phyloP scores from a whole-genome alignment of 2,329 filamentous ascomycete species.

The Talaromyces marneffei region DNA sequence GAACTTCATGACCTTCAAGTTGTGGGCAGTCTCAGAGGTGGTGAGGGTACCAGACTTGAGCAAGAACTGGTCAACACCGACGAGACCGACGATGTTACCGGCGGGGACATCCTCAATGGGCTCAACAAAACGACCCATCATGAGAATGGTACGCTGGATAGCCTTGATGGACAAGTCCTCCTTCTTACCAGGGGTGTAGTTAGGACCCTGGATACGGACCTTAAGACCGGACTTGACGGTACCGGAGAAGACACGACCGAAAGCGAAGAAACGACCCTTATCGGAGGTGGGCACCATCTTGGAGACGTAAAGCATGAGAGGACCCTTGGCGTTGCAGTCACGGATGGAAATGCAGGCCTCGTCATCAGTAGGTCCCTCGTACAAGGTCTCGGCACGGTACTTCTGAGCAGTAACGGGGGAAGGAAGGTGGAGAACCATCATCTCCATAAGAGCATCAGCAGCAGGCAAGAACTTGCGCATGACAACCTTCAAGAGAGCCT shows the following conservation, averaged over 20 bases:
- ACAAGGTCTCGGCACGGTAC: conserved; percentile 97
- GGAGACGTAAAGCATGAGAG: conserved; percentile 99
- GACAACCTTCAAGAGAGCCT: conserved; percentile 93
- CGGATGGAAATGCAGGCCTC: conserved; percentile 92
- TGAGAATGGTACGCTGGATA: conserved; percentile 98
- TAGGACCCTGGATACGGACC: conserved; percentile 99
- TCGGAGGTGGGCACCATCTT: conserved; percentile 99
- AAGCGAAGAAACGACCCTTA: conserved; percentile 99
- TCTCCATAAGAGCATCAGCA: conserved; percentile 96
- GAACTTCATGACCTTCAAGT: conserved; percentile 99
- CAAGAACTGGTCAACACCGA: conserved; percentile 99
- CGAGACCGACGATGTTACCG: conserved; percentile 99
- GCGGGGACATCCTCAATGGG: conserved; percentile 98
- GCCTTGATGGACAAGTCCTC: conserved; percentile 99
- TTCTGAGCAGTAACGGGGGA: conserved; percentile 92
- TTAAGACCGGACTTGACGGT: conserved; percentile 96
- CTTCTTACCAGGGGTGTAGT: conserved; percentile 98
- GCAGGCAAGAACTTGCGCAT: conserved; percentile 99
- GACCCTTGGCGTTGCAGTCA: conserved; percentile 95
- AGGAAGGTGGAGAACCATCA: conserved; percentile 99
- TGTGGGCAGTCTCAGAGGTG: conserved; percentile 95
- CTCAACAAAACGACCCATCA: conserved; percentile 99
- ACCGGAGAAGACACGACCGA: conserved; percentile 99
- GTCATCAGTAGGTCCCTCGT: conserved; percentile 94
- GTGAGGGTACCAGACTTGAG: conserved; percentile 99